Percentiles rank a stretch among this genome's conserved stretches.
Evolutionary conservation across 495 filamentous ascomycete species (phyloP).

Genomic region (Parachaetomium inaequale): DNA sequence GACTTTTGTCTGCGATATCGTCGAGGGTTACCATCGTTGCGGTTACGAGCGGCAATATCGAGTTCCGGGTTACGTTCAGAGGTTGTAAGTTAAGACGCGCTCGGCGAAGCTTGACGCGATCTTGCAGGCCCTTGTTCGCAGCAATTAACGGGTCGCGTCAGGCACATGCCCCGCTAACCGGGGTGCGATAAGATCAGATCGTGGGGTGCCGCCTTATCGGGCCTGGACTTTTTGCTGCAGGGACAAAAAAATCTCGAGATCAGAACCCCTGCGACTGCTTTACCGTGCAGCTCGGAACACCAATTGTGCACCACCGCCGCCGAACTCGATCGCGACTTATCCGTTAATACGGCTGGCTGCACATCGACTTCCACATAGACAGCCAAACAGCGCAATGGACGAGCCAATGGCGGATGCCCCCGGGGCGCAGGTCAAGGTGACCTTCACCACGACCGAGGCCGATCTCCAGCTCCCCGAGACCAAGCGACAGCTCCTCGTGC

Average conservation of each 20-base stretch:
- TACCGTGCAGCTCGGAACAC: not conserved
- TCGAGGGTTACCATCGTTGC: slow-evolving; percentile 33
- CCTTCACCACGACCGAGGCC: slow-evolving; percentile 54
- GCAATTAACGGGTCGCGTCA: slow-evolving; percentile 14
- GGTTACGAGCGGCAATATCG: not conserved
- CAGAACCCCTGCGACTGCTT: slow-evolving; percentile 6
- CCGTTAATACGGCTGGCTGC: not conserved
- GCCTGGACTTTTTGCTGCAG: slow-evolving; percentile 16
- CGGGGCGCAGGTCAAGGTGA: slow-evolving; percentile 47
- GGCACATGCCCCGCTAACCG: slow-evolving; percentile 23
- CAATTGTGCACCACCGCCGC: not conserved
- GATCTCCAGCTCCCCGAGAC: slow-evolving; percentile 56
- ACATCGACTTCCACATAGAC: not conserved
- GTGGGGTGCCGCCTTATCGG: slow-evolving; percentile 23
- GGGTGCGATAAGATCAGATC: slow-evolving; percentile 34
- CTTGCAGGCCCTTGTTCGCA: not conserved
- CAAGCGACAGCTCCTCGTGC: slow-evolving; percentile 52
- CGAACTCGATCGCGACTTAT: not conserved
- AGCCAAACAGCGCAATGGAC: slow-evolving; percentile 25
- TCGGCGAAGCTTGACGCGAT: slow-evolving; percentile 7
- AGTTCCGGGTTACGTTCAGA: not conserved
- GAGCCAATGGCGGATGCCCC: slow-evolving; percentile 25
- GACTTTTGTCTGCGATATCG: slow-evolving; percentile 23
- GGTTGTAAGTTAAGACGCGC: not conserved
- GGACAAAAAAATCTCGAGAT: slow-evolving; percentile 28